phyloP scores from a whole-genome alignment of 73 alveolate species.

The Stentor coeruleus region DNA sequence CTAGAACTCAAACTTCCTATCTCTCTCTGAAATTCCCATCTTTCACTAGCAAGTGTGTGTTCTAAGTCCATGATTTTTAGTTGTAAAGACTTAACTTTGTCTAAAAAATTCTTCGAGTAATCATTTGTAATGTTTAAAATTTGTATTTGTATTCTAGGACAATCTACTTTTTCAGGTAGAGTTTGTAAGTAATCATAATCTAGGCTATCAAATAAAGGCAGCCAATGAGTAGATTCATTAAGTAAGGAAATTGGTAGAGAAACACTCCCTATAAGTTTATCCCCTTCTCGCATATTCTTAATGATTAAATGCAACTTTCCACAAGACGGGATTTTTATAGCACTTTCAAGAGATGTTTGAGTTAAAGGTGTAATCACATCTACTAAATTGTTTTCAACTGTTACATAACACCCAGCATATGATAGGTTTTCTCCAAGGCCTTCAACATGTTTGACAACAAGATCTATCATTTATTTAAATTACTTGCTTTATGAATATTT shows the following conservation, averaged over 20 bases:
- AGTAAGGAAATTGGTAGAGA: neutral
- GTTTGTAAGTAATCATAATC: neutral
- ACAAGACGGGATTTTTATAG: neutral
- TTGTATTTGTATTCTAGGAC: neutral
- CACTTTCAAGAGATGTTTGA: neutral
- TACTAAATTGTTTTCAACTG: neutral
- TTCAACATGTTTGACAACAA: neutral
- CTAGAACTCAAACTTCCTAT: neutral
- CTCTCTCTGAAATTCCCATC: constrained; percentile 5
- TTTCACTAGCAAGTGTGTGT: neutral
- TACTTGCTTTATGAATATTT: no score
- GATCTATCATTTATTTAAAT: neutral
- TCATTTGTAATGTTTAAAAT: neutral
- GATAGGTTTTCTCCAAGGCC: neutral
- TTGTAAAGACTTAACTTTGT: neutral
- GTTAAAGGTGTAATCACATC: neutral
- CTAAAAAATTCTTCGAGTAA: no score
- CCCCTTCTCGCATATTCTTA: neutral
- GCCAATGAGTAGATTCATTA: neutral
- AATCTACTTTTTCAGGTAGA: neutral
- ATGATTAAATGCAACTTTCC: neutral
- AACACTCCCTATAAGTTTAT: neutral
- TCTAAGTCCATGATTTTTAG: neutral
- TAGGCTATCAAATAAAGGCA: neutral
- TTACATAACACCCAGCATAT: neutral